phyloP scores from a whole-genome alignment of 257 asterid species.

The Nicotiana obtusifolia region DNA sequence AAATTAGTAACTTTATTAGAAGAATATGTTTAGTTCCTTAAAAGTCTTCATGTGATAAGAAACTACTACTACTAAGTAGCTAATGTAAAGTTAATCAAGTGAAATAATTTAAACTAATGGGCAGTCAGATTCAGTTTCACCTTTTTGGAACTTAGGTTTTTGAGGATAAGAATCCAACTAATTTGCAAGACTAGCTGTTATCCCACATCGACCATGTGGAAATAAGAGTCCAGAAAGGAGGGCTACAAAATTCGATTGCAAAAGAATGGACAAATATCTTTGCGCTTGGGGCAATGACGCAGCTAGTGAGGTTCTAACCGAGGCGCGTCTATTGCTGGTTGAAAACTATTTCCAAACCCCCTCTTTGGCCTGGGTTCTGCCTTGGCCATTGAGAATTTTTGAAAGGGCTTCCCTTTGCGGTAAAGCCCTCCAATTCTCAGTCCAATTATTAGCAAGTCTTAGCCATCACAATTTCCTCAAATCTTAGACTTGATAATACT shows the following conservation, averaged over 20 bases:
- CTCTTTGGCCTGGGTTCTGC: not conserved
- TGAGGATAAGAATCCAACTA: not conserved
- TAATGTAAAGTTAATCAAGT: no score
- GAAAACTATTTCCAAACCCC: constrained; percentile 11
- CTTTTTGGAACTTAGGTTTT: not conserved
- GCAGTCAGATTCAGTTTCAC: not conserved
- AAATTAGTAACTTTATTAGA: no score
- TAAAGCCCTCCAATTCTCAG: not conserved
- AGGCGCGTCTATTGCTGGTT: constrained; percentile 11
- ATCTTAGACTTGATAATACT: no score
- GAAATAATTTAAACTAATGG: no score
- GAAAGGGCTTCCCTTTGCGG: not conserved
- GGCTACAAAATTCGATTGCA: not conserved
- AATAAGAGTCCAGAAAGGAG: not conserved
- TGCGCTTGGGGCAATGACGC: constrained; percentile 8
- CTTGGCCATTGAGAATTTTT: constrained; percentile 1
- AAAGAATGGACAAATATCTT: not conserved
- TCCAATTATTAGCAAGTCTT: not conserved
- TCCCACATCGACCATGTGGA: constrained; percentile 1
- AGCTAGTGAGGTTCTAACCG: constrained; percentile 7
- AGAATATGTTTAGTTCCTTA: no score
- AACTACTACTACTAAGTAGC: no score
- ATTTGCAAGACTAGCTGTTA: not conserved
- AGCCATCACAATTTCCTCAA: no score
- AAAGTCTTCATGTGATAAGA: no score